Evolutionary conservation across 257 asterid genomes (phyloP), one percentile per base, ranked within the genome.

Genomic region (Jacaranda mimosifolia): DNA sequence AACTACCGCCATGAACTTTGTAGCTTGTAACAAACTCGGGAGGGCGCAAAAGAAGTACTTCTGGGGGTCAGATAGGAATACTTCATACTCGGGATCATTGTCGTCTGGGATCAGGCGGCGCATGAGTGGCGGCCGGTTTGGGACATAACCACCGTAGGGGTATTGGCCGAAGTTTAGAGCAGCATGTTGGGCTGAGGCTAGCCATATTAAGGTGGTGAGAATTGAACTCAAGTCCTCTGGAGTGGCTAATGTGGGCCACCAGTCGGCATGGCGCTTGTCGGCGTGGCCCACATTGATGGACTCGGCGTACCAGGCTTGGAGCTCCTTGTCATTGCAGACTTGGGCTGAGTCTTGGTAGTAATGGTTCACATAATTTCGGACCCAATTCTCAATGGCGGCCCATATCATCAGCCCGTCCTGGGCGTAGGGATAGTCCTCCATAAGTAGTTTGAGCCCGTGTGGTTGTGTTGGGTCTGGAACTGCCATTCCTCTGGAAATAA

Each of bases 251-350:
- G 90, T 85, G 60, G 99, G 99, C 99, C 99, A 96, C 99, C 99
- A 96, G 0, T 87, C 90, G 1, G 81, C 97, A 2, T 89, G 51
- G 11, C 94, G 90, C 6, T 86, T 79, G 62, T 96, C 99, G 0
- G 85, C 89, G 13, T 96, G 99, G 79, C 99, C 99, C 75, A 90
- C 96, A 17, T 93, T 90, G 71, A 93, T 85, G 84, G 95, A 88
- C 87, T 96, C 99, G 0, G 97, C 87, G 14, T 94, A 96, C 99
- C 99, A 96, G n/a, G 95, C 94, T 74, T 96, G 97, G 56, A 96
- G 92, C 79, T 95, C 99, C 80, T 70, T 80, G 85, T 95, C 99
- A 60, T 81, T 88, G 88, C 91, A 84, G 38, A 95, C 89, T 13
- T 48, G 80, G 85, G 87, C 81, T 12, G 97, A 51, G 84, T 89